A percentile compares a stretch with the other conserved stretches of the same genome.
Evolutionary conservation across 495 filamentous ascomycete genomes (phyloP).

Genomic region (Neurospora hispaniola): DNA sequence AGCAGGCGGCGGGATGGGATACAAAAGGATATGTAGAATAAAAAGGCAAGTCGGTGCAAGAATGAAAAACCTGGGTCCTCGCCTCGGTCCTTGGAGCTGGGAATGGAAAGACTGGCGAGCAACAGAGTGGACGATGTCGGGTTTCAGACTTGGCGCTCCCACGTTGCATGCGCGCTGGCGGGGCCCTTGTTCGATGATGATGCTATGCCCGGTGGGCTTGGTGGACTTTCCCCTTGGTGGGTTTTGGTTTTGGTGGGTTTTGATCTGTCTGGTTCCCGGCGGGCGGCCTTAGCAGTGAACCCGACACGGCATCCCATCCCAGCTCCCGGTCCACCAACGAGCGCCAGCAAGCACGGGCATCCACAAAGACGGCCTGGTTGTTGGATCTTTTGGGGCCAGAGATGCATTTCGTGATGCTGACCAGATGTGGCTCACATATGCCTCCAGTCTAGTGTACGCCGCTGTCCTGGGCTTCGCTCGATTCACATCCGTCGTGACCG

Average conservation of each 20-base stretch:
- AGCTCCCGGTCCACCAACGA: neutral
- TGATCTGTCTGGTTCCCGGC: neutral
- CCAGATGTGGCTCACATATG: neutral
- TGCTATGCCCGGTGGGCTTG: conserved; percentile 11
- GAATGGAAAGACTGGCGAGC: neutral
- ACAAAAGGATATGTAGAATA: conserved; percentile 10
- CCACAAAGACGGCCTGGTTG: neutral
- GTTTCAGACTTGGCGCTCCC: conserved; percentile 18
- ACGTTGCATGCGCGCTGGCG: conserved; percentile 15
- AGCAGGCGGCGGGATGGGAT: conserved; percentile 7
- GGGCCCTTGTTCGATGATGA: conserved; percentile 22
- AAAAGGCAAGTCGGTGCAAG: neutral
- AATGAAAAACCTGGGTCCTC: neutral
- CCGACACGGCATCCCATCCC: neutral
- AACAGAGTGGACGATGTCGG: conserved; percentile 7
- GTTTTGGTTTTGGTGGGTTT: neutral
- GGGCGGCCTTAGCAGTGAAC: neutral
- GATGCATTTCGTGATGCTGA: neutral
- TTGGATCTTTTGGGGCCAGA: neutral
- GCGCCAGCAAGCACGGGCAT: neutral
- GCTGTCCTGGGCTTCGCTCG: neutral
- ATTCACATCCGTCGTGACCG: neutral
- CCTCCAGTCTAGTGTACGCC: neutral
- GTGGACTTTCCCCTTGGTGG: neutral
- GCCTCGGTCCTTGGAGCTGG: neutral